Evolutionary conservation across 2,329 filamentous ascomycete genomes (phyloP).

Genomic region (Nemania abortiva): DNA sequence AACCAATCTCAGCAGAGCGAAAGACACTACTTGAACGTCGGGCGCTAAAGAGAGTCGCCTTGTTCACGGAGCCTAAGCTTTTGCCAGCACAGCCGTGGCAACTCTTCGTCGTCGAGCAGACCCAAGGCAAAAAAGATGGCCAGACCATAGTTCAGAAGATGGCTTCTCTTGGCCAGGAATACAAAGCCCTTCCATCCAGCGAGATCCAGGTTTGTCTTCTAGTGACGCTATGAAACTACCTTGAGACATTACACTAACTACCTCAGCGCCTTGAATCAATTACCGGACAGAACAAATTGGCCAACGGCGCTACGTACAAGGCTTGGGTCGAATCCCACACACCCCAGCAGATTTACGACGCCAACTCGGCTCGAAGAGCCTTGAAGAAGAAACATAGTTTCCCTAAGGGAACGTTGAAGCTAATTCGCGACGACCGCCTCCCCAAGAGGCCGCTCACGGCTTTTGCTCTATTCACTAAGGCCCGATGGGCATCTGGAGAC

Average conservation of each 20-base stretch:
- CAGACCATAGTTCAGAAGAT: constrained; percentile 42
- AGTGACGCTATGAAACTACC: background rate
- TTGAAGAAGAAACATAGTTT: constrained; percentile 55
- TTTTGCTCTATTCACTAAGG: constrained; percentile 56
- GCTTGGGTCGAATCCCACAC: constrained; percentile 63
- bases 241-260: constrained; percentile 31
- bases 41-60: constrained; percentile 56
- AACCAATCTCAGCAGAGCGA: constrained; percentile 38
- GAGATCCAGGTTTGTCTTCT: constrained; percentile 59
- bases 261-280: constrained; percentile 54
- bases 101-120: constrained; percentile 53
- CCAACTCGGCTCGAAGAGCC: constrained; percentile 61
- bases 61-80: constrained; percentile 56
- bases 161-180: constrained; percentile 50
- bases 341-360: constrained; percentile 56
- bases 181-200: constrained; percentile 55
- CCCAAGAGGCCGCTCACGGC: constrained; percentile 56
- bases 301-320: constrained; percentile 57
- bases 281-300: constrained; percentile 55
- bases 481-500: constrained; percentile 53
- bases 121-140: constrained; percentile 43
- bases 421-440: constrained; percentile 61
- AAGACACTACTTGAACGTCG: constrained; percentile 44
- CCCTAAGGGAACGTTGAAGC: constrained; percentile 42
- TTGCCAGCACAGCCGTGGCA: constrained; percentile 54